Percentiles rank a stretch among this genome's conserved stretches.
Conservation (phyloP, 176 grass and related monocot species). For the Oryza glumipatula region DNA sequence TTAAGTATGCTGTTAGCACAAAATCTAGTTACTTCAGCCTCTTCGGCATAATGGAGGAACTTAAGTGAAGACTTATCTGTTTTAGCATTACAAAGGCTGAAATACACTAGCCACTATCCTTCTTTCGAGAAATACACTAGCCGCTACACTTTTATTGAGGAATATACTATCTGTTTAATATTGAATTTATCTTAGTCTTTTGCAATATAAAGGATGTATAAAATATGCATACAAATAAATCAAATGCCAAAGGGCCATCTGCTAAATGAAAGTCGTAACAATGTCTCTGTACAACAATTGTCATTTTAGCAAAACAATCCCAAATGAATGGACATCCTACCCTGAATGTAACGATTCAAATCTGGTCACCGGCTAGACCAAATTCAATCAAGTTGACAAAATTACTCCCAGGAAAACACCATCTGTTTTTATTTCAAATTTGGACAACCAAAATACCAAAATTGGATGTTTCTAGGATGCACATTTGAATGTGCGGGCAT, state of each 20-base stretch:
- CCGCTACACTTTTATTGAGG: not conserved
- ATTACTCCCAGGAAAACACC: not conserved
- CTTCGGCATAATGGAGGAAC: not conserved
- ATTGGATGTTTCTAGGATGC: not conserved
- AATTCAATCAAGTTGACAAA: not conserved
- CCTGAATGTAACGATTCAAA: not conserved
- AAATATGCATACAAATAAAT: slow-evolving; percentile 27
- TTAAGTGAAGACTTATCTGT: not conserved
- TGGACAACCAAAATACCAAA: not conserved
- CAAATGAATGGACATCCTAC: not conserved
- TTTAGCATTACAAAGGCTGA: not conserved
- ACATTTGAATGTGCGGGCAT: not conserved
- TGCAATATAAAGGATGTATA: slow-evolving; percentile 1
- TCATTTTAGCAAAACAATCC: not conserved
- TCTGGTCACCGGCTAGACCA: not conserved
- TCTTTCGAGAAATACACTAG: not conserved
- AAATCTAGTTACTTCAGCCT: slow-evolving; percentile 16
- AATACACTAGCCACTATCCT: not conserved
- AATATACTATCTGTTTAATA: not conserved
- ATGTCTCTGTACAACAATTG: not conserved
- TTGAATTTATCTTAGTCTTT: not conserved
- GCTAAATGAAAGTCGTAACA: not conserved
- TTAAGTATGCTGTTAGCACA: not conserved
- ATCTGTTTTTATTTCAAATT: not conserved
- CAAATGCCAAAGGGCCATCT: not conserved